phyloP scores from a whole-genome alignment of 2,329 filamentous ascomycete species.

The Aspergillus clavatus region DNA sequence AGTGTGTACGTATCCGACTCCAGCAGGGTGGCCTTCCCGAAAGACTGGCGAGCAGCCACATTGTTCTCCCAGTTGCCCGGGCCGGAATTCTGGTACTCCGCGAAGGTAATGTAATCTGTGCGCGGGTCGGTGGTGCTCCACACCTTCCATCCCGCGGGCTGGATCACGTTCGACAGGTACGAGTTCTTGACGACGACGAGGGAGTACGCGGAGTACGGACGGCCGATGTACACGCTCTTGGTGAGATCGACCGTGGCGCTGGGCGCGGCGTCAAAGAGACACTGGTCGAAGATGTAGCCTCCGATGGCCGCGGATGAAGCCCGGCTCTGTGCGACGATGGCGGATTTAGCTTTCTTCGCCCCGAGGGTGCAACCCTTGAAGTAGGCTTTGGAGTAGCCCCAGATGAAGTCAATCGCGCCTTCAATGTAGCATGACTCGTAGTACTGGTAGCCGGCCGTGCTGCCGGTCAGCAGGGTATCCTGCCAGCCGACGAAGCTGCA shows the following conservation, averaged over 20 bases:
- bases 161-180: constrained; percentile 12
- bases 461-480: constrained; percentile 47
- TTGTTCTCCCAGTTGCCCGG: constrained; percentile 19
- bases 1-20: constrained; percentile 33
- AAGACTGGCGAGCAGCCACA: constrained; percentile 29
- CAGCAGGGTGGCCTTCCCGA: constrained; percentile 33
- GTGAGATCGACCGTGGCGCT: constrained; percentile 17
- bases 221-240: constrained; percentile 14
- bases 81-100: constrained; percentile 15
- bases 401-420: constrained; percentile 50
- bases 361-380: constrained; percentile 29
- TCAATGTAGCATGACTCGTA: constrained; percentile 44
- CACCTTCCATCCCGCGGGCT: constrained; percentile 18
- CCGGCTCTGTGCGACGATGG: constrained; percentile 17
- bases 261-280: constrained; percentile 23
- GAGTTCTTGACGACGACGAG: constrained; percentile 18
- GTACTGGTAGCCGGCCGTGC: constrained; percentile 41
- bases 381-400: constrained; percentile 25
- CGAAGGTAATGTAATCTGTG: constrained; percentile 14
- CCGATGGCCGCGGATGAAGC: constrained; percentile 15
- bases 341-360: constrained; percentile 22
- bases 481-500: constrained; percentile 46
- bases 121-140: constrained; percentile 28
- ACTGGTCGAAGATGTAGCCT: constrained; percentile 24
- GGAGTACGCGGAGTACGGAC: constrained; percentile 17